Base-by-base conservation (phyloP, 129 eudicot species). In the Ambrosia artemisiifolia region DNA sequence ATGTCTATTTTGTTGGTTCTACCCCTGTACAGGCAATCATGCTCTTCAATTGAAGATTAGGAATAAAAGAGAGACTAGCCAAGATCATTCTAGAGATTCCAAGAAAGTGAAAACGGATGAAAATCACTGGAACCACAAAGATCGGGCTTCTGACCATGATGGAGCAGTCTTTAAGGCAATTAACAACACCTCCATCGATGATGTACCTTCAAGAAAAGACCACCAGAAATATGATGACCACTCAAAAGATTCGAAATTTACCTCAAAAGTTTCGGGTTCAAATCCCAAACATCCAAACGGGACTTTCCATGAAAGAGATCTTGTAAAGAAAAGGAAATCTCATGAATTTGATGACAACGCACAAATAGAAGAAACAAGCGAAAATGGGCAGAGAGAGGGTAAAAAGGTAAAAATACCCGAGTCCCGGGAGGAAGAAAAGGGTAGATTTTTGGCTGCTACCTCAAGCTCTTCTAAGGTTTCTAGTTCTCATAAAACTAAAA, bases 391-490 rank as follows among this genome's bases (percentile, higher is more conserved):
- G 35, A 76, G 74, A 46, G 88, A 85, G 67, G 87, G 78, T 30
- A 90, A 88, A 84, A 90, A 73, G 67, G 77, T 83, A 50, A 90
- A 85, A 85, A 65, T 81, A 43, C 87, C 95, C 53, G 87, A 76
- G 43, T 84, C 88, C 47, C 83, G 72, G 59, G 91, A 81, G 61
- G 91, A 92, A 62, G 98, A 85, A 51, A 67, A 44, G 16, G 80
- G 75, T 65, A 81, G 74, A 74, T 40, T 70, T 8, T 82, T 82
- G 80, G 97, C 96, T 33, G 90, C 99, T 24, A 84, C 94, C 74
- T 94, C 99, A 50, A 90, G 99, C 80, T 94, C 99, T 74, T 94
- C 99, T 0, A 90, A 90, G 81, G 96, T 94, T 76, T 87, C 97
- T n/a, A 95, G 91, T 44, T 94, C 99, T 75, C 89, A 63, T 80